Percentiles rank a stretch among this genome's conserved stretches.
phyloP scores from a whole-genome alignment of 441 rosid genomes.

The Gossypium schwendimanii region DNA sequence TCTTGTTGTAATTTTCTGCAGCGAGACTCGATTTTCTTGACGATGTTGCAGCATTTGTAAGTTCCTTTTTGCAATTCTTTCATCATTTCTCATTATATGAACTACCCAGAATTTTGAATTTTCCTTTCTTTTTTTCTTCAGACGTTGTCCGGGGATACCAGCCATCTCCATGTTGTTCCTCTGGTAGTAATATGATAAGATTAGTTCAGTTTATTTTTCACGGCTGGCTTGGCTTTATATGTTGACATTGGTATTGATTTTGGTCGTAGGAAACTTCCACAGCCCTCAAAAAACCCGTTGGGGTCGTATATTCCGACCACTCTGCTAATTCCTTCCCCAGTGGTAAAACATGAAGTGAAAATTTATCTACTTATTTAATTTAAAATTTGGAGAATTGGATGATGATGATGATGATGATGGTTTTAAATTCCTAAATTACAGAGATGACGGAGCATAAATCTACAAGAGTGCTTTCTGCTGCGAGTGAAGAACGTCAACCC shows the following conservation, averaged over 20 bases:
- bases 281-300: constrained; percentile 38
- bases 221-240: background rate
- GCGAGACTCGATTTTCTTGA: constrained; percentile 43
- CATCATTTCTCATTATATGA: background rate
- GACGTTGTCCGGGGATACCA: constrained; percentile 36
- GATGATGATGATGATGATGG: constrained; percentile 1
- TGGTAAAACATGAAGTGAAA: background rate
- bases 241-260: background rate
- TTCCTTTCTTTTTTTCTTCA: constrained; percentile 16
- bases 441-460: constrained; percentile 43
- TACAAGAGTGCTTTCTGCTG: constrained; percentile 45
- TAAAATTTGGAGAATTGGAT: background rate
- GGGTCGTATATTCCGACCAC: constrained; percentile 37
- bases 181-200: constrained; percentile 27
- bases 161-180: constrained; percentile 42
- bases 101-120: background rate
- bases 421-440: constrained; percentile 16
- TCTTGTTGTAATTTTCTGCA: constrained; percentile 17
- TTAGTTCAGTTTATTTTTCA: background rate
- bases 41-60: constrained; percentile 44
- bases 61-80: constrained; percentile 11
- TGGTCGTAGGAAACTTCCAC: constrained; percentile 38
- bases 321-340: constrained; percentile 9
- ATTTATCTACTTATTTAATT: background rate
- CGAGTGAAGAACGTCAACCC: constrained; percentile 30